phyloP scores from a whole-genome alignment of 1,139 yeast species.

The Lodderomyces beijingensis region DNA sequence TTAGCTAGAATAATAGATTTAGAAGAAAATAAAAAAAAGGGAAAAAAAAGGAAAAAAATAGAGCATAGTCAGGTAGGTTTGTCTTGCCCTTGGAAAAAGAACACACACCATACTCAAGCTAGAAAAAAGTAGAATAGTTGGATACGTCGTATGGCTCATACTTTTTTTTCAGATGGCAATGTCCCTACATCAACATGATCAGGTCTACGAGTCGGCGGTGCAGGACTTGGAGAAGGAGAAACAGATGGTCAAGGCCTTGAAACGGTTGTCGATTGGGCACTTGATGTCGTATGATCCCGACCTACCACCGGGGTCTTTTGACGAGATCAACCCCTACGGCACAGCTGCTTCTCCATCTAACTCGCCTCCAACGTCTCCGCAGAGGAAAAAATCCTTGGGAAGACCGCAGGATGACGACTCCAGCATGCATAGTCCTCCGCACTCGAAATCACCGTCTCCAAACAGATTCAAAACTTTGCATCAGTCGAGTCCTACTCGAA shows the following conservation, averaged over 20 bases:
- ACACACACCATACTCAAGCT: too few species aligned
- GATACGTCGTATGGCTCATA: too few species aligned
- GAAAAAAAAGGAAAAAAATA: too few species aligned
- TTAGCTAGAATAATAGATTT: too few species aligned
- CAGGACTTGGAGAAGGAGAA: constrained; percentile 52
- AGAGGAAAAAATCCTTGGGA: constrained; percentile 4
- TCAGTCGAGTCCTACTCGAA: constrained; percentile 1
- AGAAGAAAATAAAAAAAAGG: too few species aligned
- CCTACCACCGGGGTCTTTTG: constrained; percentile 33
- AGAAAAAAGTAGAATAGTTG: too few species aligned
- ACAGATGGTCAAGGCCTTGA: constrained; percentile 55
- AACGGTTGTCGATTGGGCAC: constrained; percentile 49
- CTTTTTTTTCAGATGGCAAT: too few species aligned
- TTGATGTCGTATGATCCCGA: constrained; percentile 55
- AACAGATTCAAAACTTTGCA: constrained; percentile 5
- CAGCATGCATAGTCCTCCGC: background rate
- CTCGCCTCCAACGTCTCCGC: constrained; percentile 6
- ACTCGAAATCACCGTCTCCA: constrained; percentile 7
- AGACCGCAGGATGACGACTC: background rate
- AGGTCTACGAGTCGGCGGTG: constrained; percentile 38
- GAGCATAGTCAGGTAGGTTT: too few species aligned
- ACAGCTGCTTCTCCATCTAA: background rate
- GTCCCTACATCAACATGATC: too few species aligned
- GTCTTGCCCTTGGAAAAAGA: too few species aligned
- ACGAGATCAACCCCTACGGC: constrained; percentile 25